Evolutionary conservation across 2,329 filamentous ascomycete species (phyloP), one percentile per base, ranked within the genome.

Genomic region (Knoxdaviesia capensis): DNA sequence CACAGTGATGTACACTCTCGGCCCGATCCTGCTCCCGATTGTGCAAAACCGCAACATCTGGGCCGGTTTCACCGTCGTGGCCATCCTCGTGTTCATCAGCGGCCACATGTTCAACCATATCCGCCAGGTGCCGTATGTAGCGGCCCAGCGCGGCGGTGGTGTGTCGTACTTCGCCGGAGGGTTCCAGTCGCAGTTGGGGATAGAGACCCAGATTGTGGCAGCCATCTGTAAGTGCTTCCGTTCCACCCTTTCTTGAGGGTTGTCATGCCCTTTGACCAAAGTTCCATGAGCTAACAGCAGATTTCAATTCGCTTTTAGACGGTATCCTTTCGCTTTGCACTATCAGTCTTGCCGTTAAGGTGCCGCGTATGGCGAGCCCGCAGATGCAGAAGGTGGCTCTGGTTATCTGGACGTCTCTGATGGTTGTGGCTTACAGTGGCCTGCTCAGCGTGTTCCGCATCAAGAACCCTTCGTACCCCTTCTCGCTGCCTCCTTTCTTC

Each of bases 31-130:
- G 8, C 56, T 88, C 7, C 88, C 88, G 3, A 54, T 94, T 45
- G 58, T 94, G 34, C 83, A 86, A 59, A 94, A 80, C 65, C 80
- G 88, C 51, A 96, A 93, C 53, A 63, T 96, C 11, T 98, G 90
- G 90, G 87, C 88, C 29, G 84, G 82, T 28, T 61, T 92, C 53
- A 93, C 82, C 59, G 65, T 98, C 50, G 86, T 96, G 53, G 69
- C 77, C 9, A 87, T 98, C 48, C 71, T 98, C 36, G 68, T 94
- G 44, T 98, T 96, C 63, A 94, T 81, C 39, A 90, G 82, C 52
- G 92, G 90, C 35, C 87, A 96, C 62, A 98, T 98, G 92, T 98
- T 92, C 71, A 98, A 96, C 60, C 87, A 94, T 56, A 98, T 98
- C 55, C 76, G 92, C 51, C 88, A 90, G 58, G 84, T 92, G 3